Percentiles rank a stretch among this genome's conserved stretches.
phyloP scores from a whole-genome alignment of 2,329 filamentous ascomycete genomes.

The Lachnellula suecica region DNA sequence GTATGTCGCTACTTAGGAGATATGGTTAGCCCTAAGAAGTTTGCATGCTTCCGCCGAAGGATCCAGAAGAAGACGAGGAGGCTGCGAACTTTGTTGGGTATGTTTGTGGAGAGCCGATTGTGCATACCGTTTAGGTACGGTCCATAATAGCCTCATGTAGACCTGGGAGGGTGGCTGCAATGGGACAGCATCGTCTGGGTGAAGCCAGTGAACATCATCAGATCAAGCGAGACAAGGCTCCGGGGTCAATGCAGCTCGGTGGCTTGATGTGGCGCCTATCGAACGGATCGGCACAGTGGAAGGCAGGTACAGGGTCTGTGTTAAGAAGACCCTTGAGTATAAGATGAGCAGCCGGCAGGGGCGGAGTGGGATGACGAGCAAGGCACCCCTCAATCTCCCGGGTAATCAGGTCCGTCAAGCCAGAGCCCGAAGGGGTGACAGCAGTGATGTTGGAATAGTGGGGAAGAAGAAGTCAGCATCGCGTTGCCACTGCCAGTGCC shows the following conservation, averaged over 20 bases:
- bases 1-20: too few species aligned
- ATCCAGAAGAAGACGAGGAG: neutral
- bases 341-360: constrained; percentile 14
- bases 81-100: neutral
- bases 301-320: constrained; percentile 9
- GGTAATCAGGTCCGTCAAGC: constrained; percentile 15
- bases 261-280: constrained; percentile 17
- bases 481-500: neutral
- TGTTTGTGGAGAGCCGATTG: neutral
- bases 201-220: neutral
- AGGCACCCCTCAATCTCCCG: constrained; percentile 19
- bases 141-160: neutral
- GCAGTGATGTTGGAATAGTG: neutral
- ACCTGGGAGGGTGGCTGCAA: neutral
- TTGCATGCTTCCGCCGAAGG: neutral
- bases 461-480: neutral
- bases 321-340: constrained; percentile 10
- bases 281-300: constrained; percentile 12
- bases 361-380: constrained; percentile 3
- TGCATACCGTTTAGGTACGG: too few species aligned
- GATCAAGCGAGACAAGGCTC: neutral
- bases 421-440: neutral
- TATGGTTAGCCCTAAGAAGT: neutral
- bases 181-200: constrained; percentile 1
- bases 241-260: constrained; percentile 13